Percentiles rank a stretch among this genome's conserved stretches.
These are phyloP conservation scores for Scopulariopsis brevicaulis DNA, from an alignment of 2,329 filamentous ascomycete genomes.

Conservation along the genomic window DNA sequence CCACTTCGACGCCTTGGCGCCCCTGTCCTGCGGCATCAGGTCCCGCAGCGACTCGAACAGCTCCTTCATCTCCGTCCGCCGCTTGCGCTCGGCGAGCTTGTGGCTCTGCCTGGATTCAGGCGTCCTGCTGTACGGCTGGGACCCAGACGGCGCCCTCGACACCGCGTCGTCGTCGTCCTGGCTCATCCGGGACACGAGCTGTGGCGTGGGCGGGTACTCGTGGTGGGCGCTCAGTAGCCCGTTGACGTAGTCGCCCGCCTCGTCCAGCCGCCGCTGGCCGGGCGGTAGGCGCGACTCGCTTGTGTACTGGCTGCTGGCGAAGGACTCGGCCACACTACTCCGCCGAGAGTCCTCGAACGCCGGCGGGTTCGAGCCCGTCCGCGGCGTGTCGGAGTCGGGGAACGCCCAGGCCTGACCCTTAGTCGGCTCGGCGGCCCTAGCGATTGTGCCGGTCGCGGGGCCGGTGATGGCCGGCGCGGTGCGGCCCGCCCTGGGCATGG, in stretches of 20 bases:
- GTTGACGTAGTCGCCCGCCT: slow-evolving; percentile 36
- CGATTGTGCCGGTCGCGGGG: slow-evolving; percentile 53
- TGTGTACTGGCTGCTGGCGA: slow-evolving; percentile 71
- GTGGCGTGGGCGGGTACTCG: slow-evolving; percentile 52
- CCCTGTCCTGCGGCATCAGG: slow-evolving; percentile 68
- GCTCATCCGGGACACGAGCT: slow-evolving; percentile 67
- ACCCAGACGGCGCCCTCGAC: slow-evolving; percentile 25
- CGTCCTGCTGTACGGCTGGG: slow-evolving; percentile 71
- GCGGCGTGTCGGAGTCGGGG: slow-evolving; percentile 57
- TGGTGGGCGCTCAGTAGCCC: slow-evolving; percentile 37
- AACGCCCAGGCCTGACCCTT: slow-evolving; percentile 81
- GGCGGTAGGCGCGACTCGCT: slow-evolving; percentile 60
- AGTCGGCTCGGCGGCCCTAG: slow-evolving; percentile 61
- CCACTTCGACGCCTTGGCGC: slow-evolving; percentile 82
- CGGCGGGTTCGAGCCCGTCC: slow-evolving; percentile 28
- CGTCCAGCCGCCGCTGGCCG: slow-evolving; percentile 63
- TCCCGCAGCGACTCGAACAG: slow-evolving; percentile 72
- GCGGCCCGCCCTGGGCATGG: slow-evolving; percentile 39
- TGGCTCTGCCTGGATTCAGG: slow-evolving; percentile 75
- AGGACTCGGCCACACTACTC: slow-evolving; percentile 66
- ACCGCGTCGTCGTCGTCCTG: slow-evolving; percentile 13
- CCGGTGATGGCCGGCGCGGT: slow-evolving; percentile 70
- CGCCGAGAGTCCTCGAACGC: slow-evolving; percentile 54
- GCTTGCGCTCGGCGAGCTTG: slow-evolving; percentile 75
- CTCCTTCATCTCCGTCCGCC: slow-evolving; percentile 80